These are phyloP conservation scores for Blastocystis sp. DNA, from an alignment of 352 stramenopile genomes.

Conservation along the genomic window DNA sequence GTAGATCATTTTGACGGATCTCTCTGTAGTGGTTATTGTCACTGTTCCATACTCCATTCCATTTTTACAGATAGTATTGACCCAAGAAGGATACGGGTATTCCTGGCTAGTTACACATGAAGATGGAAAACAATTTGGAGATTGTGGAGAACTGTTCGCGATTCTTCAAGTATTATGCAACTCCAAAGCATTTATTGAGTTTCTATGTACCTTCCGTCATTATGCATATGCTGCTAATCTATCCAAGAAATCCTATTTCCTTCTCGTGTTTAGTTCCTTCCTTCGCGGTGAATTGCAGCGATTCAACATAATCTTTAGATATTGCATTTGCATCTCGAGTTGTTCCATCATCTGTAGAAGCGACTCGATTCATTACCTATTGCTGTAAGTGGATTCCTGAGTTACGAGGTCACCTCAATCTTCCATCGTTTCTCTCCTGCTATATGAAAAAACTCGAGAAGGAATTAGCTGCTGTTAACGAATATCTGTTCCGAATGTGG, in stretches of 20 bases:
- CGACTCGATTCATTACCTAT: conserved; percentile 1
- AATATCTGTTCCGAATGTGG: neutral
- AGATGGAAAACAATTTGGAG: neutral
- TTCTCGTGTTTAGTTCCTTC: neutral
- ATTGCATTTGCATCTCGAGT: neutral
- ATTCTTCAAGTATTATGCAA: neutral
- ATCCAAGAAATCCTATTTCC: conserved; percentile 21
- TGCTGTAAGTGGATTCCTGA: conserved; percentile 36
- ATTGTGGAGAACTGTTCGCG: neutral
- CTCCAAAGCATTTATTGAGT: conserved; percentile 57
- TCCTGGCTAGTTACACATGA: neutral
- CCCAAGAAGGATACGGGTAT: conserved; percentile 1
- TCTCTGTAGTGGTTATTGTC: conserved; percentile 13
- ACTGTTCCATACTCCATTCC: neutral
- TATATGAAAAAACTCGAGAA: neutral
- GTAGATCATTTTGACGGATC: conserved; percentile 35
- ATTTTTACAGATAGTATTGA: neutral
- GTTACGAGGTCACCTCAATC: neutral
- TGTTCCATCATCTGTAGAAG: neutral
- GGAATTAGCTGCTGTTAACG: conserved; percentile 6
- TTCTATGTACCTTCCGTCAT: conserved; percentile 17
- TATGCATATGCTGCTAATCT: conserved; percentile 4
- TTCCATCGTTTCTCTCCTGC: neutral
- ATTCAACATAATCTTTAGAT: neutral
- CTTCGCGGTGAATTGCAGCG: neutral